phyloP scores from a whole-genome alignment of 331 rosid species.

The Ulmus americana region DNA sequence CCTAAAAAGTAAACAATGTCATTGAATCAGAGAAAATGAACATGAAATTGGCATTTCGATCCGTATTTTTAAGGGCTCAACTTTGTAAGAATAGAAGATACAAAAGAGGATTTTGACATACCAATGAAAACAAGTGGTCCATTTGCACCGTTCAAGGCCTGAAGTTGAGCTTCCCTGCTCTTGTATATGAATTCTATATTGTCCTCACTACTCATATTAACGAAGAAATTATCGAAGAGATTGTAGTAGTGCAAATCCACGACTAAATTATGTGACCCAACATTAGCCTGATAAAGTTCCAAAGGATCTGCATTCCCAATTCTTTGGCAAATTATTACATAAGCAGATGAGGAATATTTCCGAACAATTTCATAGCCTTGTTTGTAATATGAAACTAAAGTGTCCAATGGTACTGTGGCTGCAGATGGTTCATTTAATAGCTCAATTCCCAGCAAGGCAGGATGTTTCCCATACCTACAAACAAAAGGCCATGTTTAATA shows the following conservation, averaged over 20 bases:
- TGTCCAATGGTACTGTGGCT: conserved; percentile 54
- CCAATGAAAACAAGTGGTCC: conserved; percentile 70
- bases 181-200: conserved; percentile 67
- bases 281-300: conserved; percentile 75
- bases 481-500: conserved; percentile 8
- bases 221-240: conserved; percentile 65
- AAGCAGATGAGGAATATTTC: conserved; percentile 59
- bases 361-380: conserved; percentile 76
- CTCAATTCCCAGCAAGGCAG: conserved; percentile 81
- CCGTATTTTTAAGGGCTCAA: no score
- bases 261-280: conserved; percentile 62
- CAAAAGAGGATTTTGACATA: conserved; percentile 21
- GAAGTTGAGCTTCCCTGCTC: conserved; percentile 59
- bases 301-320: conserved; percentile 80
- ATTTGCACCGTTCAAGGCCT: conserved; percentile 54
- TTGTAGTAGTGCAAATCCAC: conserved; percentile 86
- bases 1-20: conserved; percentile 40
- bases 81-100: conserved; percentile 1
- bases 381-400: conserved; percentile 56
- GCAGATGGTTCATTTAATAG: conserved; percentile 86
- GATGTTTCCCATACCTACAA: conserved; percentile 64
- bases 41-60: neutral
- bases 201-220: conserved; percentile 57
- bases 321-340: conserved; percentile 84
- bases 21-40: neutral